Evolutionary conservation across 2,329 filamentous ascomycete genomes (phyloP), one percentile per base, ranked within the genome.

Genomic region (Sporothrix pseudoabietina): DNA sequence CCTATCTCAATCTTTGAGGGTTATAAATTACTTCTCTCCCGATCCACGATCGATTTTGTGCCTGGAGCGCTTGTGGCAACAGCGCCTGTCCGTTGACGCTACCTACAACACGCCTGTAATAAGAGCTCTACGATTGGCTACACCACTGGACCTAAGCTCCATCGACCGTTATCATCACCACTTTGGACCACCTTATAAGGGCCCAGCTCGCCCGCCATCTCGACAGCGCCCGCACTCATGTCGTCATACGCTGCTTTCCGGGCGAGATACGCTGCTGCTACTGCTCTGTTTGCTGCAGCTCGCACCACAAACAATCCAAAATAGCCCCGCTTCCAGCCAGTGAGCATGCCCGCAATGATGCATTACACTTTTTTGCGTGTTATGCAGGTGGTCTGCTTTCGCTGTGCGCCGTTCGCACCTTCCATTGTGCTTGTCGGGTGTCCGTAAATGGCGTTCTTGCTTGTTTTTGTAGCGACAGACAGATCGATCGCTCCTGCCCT

Each of bases 221-320:
- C 61, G 49, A 44, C 61, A 59, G 49, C 32, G 35, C 66, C 22
- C 47, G 22, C 47, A n/a, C 4, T 1, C 44, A 75, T 75, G 71
- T 71, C 74, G 74, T 75, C 74, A 75, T 73, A 72, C 35, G 14
- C 49, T 47, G n/a, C 3, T 59, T 44, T n/a, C 41, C 52, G n/a
- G 32, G 61, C 61, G 61, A 66, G 61, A 47, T 66, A 66, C 61
- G 61, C 71, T 55, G 52, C 44, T n/a, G 32, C 10, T 19, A 22
- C 59, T 22, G 44, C 26, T 54, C 52, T 35, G 59, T 68, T 26
- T 49, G n/a, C 35, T n/a, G n/a, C 39, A 8, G 39, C 22, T 26
- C 26, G 61, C 26, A 26, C n/a, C 19, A 22, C 35, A 9, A 47
- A 30, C 39, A 47, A 35, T 14, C 59, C 19, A 63, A 41, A 63